Evolutionary conservation across 257 asterid genomes (phyloP), one percentile per base, ranked within the genome.

Genomic region (Nicotiana knightiana): DNA sequence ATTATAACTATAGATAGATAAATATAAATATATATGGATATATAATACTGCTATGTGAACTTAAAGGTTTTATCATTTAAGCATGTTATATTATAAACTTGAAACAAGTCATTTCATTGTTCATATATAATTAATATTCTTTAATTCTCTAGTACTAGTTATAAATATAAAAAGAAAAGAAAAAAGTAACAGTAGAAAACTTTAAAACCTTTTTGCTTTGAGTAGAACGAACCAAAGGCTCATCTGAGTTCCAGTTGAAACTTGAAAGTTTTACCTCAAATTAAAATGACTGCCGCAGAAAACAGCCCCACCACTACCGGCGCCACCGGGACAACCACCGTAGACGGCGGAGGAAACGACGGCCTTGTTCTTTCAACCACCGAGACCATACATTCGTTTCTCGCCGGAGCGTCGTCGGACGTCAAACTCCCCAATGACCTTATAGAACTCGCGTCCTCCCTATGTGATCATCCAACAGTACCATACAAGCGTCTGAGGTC

Each of bases 401-500:
- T 96, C 63, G 48, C 81, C 46, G 4, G 89, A 9, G 91, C 98
- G 26, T 86, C 94, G 77, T 8, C 86, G 1, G 87, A 88, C 82
- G 67, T 90, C 32, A 58, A 85, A 62, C 89, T 96, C 26, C 35
- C 93, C 16, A 79, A 88, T 32, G 92, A 94, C 80, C 90, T 93
- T 61, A 89, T 89, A 64, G 85, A 88, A 82, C 85, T 91, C 32
- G 90, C 99, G 5, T 88, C 95, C 67, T 88, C 90, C 73, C 89
- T 93, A 66, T 62, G 75, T 30, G 66, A 32, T 35, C 88, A 82
- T 55, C 88, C 94, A 0, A 82, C 93, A 46, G 77, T 93, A 33
- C 90, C 94, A 9, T 96, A 93, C 83, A 87, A 84, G 85, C 86
- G 92, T 82, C 93, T 96, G 21, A 92, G 84, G 79, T 75, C 86